phyloP scores from a whole-genome alignment of 352 stramenopile genomes.

The Pythium grandisporangium region DNA sequence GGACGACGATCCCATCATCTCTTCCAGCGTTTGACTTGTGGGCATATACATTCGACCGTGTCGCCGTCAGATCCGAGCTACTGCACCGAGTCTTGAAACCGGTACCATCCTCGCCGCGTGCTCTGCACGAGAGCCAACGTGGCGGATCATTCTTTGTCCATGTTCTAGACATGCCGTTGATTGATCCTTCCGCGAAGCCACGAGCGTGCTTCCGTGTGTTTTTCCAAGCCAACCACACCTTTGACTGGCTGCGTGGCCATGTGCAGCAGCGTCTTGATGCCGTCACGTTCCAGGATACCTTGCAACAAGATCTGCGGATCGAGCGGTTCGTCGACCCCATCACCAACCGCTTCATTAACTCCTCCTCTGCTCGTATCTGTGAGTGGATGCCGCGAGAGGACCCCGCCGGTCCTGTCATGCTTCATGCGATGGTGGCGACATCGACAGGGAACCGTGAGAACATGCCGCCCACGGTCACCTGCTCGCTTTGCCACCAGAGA shows the following conservation, averaged over 20 bases:
- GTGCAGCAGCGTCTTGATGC: conserved; percentile 8
- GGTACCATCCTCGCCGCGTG: no score
- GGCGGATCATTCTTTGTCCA: conserved; percentile 11
- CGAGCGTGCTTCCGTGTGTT: conserved; percentile 23
- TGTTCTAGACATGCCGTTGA: no score
- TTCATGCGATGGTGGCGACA: not conserved
- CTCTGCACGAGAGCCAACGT: no score
- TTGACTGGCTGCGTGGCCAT: conserved; percentile 25
- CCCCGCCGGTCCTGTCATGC: no score
- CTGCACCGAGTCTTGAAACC: no score
- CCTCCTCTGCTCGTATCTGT: no score
- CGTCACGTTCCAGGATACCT: no score
- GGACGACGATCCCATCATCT: no score
- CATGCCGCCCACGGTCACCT: conserved; percentile 10
- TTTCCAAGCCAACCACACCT: conserved; percentile 14
- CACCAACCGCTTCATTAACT: no score
- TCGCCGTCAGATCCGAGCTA: not conserved
- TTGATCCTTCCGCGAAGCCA: no score
- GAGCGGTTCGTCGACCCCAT: conserved; percentile 19
- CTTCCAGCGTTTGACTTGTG: conserved; percentile 10
- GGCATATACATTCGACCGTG: conserved; percentile 5
- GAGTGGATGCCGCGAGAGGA: not conserved
- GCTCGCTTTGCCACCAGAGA: conserved; percentile 23
- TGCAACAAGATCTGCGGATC: conserved; percentile 3
- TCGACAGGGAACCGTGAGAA: not conserved